Evolutionary conservation across 108 stramenopile genomes (phyloP).

Genomic region (Nannochloropsis granulata): DNA sequence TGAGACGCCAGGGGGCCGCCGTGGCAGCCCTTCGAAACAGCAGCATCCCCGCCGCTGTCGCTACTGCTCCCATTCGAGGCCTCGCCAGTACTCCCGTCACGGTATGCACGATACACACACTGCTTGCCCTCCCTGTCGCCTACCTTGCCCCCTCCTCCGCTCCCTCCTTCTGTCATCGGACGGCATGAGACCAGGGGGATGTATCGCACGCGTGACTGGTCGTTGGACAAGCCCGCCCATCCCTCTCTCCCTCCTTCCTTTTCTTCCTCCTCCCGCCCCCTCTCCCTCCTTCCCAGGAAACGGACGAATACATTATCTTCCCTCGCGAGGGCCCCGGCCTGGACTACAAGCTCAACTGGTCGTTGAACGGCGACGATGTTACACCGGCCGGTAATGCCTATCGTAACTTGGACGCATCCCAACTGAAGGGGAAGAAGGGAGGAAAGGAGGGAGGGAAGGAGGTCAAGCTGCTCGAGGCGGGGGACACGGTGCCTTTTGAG

Average conservation of each 20-base stretch:
- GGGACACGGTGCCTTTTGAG: not conserved
- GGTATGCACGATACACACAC: not conserved
- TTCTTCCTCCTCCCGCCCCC: not conserved
- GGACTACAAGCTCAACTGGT: not conserved
- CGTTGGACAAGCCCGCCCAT: not conserved
- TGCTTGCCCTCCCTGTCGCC: no score
- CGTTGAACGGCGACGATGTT: not conserved
- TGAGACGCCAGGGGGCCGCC: not conserved
- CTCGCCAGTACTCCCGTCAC: not conserved
- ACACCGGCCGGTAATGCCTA: not conserved
- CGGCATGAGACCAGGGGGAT: no score
- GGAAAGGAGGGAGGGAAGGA: not conserved
- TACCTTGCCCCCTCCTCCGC: no score
- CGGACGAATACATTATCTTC: not conserved
- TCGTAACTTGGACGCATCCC: not conserved
- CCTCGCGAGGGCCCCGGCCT: not conserved
- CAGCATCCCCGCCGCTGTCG: not conserved
- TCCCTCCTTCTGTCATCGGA: no score
- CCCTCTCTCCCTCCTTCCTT: not conserved
- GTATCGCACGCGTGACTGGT: no score
- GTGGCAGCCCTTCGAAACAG: not conserved
- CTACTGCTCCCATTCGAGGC: not conserved
- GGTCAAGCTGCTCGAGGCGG: not conserved
- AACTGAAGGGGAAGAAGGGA: not conserved
- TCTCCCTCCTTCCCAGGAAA: not conserved